Base-by-base conservation (phyloP, 129 eudicot species). In the Glebionis coronaria region DNA sequence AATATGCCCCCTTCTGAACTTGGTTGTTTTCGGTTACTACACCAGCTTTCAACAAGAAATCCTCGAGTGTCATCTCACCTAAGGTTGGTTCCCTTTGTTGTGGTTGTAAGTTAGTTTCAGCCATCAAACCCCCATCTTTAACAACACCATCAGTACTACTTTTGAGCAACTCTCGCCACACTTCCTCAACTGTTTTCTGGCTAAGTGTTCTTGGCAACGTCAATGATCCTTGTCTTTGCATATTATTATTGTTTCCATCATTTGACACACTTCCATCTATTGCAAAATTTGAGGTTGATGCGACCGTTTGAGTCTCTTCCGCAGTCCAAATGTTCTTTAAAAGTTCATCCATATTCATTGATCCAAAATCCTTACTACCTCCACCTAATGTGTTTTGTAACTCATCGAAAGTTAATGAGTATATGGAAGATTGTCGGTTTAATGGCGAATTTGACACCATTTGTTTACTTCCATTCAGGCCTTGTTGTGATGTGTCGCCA, bases 311-410 rank as follows among this genome's bases (percentile, higher is more conserved):
- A 64, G 78, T 79, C 74, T 88, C 95, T 68, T 91, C 97, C 68
- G 84, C 95, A 44, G 68, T 82, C 97, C 95, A 91, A 68, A 91
- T 87, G 51, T 64, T 91, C 78, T 87, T 87, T 45, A 91, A 68
- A 38, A 91, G 84, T 54, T 91, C 95, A 79, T 91, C 97, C 95
- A 91, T 87, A 68, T 91, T 91, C 93, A 91, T 87, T 7, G 97
- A 91, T 23, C 97, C 97, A 57, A 87, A 91, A 73, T 91, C 95
- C 80, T 85, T 87, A 60, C 90, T 88, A 59, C 69, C 47, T 25
- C 95, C 88, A 69, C 90, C 86, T 29, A 87, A 72, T 7, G 88
- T 91, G 80, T 70, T 82, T 49, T 90, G 97, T 25, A 91, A 73
- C 76, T 87, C 97, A 52, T 85, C 97, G 56, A 91, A 91, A 20